Base-by-base conservation (phyloP, 2,329 filamentous ascomycete species). In the Chaetomiaceae sp. region DNA sequence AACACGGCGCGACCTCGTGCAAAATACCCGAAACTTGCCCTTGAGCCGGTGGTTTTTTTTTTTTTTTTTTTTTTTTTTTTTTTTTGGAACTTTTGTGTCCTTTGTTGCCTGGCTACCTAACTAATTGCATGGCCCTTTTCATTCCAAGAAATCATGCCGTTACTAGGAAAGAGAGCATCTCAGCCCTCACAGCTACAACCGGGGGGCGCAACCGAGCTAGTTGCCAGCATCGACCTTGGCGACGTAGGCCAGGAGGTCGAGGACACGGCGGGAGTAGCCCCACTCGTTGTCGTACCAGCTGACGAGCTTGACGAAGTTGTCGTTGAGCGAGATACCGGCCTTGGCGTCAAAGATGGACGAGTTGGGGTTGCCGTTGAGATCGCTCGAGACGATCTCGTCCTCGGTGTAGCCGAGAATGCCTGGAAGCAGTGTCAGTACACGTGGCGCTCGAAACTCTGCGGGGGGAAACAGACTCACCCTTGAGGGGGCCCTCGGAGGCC, bases 281-380 rank as follows among this genome's bases (percentile, higher is more conserved):
- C 91, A 96, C 84, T 97, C 92, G 82, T 97, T 97, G 82, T 96
- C 90, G 78, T 96, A 96, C 93, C 92, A 97, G 67, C 85, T 85
- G 72, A 96, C 87, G 58, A 99, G 83, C 87, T 99, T 99, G 82
- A 96, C 85, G 73, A 97, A 97, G 85, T 96, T 91, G 68, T 90
- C 76, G 85, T 97, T 99, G 66, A 99, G 86, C 62, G 91, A 87
- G 76, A 99, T 97, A 82, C 93, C 93, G 56, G 93, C 93, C 87
- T 96, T 95, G 74, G 90, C 91, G 73, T 99, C 93, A 76, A 99
- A 96, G 83, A 97, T 95, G 78, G 91, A 96, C 62, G 91, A 96
- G 83, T 84, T 75, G 71, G 78, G 81, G 81, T 97, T 87, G 74
- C 93, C 93, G 78, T 87, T 93, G 73, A 97, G 72, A 76, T 99